Conservation (phyloP, 805 yeast genomes). For the Saccharomycopsis oosterbeekiorum region DNA sequence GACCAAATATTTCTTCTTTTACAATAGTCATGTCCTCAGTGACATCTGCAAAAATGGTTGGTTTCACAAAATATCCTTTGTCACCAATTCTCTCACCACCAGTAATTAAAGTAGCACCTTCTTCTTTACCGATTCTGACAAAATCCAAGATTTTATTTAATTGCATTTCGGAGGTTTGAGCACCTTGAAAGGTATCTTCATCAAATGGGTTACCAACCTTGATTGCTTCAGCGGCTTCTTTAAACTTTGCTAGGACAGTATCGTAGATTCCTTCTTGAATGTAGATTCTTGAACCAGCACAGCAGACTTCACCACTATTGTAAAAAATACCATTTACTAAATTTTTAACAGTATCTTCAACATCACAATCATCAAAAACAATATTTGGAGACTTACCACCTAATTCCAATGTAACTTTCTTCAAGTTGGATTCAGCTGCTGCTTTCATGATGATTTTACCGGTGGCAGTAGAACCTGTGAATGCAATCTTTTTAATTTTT, state of each 20-base stretch:
- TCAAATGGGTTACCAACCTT: slow-evolving; percentile 82
- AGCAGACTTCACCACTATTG: slow-evolving; percentile 94
- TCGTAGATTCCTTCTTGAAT: slow-evolving; percentile 83
- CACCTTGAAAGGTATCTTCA: slow-evolving; percentile 75
- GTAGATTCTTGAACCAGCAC: slow-evolving; percentile 88
- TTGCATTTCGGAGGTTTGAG: slow-evolving; percentile 80
- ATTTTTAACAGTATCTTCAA: slow-evolving; percentile 65
- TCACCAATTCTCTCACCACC: slow-evolving; percentile 58
- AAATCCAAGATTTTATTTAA: slow-evolving; percentile 66
- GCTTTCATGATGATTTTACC: slow-evolving; percentile 76
- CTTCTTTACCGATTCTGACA: slow-evolving; percentile 66
- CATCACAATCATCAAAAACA: slow-evolving; percentile 76
- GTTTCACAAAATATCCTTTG: slow-evolving; percentile 61
- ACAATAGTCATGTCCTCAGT: slow-evolving; percentile 58
- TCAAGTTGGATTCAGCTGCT: slow-evolving; percentile 73
- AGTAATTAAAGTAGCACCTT: slow-evolving; percentile 69
- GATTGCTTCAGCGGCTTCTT: slow-evolving; percentile 40
- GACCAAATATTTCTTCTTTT: slow-evolving; percentile 81
- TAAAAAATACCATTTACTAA: slow-evolving; percentile 77
- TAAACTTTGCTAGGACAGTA: slow-evolving; percentile 53
- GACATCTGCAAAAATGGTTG: slow-evolving; percentile 69
- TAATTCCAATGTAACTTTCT: slow-evolving; percentile 86
- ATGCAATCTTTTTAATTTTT: slow-evolving; percentile 80
- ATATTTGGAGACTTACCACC: slow-evolving; percentile 96
- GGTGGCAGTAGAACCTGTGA: slow-evolving; percentile 91